These are phyloP conservation scores for Phaffia australis DNA, from an alignment of 768 basidiomycete genomes.

Conservation along the genomic window DNA sequence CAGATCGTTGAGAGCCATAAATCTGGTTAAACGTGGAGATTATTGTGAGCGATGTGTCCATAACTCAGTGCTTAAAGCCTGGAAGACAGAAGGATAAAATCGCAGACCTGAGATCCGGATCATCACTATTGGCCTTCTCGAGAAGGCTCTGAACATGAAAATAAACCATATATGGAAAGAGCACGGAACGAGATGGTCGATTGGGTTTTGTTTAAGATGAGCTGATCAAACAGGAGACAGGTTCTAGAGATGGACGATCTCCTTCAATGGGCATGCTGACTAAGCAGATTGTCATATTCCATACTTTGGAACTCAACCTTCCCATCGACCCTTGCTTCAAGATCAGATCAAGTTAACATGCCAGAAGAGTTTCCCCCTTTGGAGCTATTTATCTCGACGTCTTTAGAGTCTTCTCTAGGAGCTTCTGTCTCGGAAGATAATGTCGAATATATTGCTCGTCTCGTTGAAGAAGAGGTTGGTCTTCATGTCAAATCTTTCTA, in stretches of 20 bases:
- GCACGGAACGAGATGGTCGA: not conserved
- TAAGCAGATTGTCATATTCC: no score
- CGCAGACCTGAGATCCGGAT: conserved; percentile 22
- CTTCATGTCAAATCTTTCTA: not conserved
- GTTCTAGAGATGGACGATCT: no score
- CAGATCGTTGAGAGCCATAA: conserved; percentile 93
- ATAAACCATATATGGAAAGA: conserved; percentile 6
- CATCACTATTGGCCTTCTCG: conserved; percentile 24
- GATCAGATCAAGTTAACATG: no score
- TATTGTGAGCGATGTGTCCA: not conserved
- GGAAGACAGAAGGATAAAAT: not conserved
- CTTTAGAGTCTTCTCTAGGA: no score
- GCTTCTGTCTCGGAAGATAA: conserved; percentile 6
- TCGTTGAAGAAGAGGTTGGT: conserved; percentile 22
- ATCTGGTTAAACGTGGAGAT: conserved; percentile 44
- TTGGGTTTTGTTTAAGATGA: no score
- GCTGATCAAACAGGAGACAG: no score
- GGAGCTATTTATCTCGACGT: no score
- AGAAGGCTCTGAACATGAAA: conserved; percentile 23
- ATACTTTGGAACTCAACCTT: no score
- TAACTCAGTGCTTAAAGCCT: not conserved
- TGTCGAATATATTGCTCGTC: conserved; percentile 19
- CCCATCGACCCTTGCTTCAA: no score
- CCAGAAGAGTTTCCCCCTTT: no score
- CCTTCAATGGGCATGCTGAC: no score